Evolutionary conservation across 1,284 basidiomycete species (phyloP).

Genomic region (Phellopilus nigrolimitatus): DNA sequence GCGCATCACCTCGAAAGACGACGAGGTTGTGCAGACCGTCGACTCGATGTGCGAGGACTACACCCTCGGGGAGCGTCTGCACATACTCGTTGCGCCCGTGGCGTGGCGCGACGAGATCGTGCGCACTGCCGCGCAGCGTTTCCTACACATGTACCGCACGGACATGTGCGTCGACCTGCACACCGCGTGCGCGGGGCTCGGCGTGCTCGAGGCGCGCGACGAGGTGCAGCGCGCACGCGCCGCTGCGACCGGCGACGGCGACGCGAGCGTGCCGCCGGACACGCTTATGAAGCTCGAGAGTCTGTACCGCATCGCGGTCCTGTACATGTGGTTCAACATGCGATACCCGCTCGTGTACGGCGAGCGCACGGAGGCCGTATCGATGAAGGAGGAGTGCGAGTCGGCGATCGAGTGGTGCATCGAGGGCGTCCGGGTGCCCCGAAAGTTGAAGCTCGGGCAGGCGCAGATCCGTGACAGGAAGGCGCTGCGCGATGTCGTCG

Average conservation of each 20-base stretch:
- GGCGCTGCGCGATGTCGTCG: background rate
- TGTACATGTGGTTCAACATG: conserved; percentile 87
- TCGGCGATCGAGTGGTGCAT: conserved; percentile 64
- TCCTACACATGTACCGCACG: conserved; percentile 27
- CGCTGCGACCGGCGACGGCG: conserved; percentile 6
- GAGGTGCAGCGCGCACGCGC: conserved; percentile 20
- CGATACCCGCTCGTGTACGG: conserved; percentile 75
- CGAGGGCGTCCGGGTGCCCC: conserved; percentile 30
- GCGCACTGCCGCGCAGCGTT: conserved; percentile 22
- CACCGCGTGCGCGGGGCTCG: conserved; percentile 12
- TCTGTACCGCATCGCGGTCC: conserved; percentile 75
- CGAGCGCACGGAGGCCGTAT: conserved; percentile 46
- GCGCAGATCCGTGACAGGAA: background rate
- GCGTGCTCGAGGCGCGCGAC: conserved; percentile 22
- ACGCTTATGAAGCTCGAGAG: conserved; percentile 61
- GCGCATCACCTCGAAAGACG: conserved; percentile 15
- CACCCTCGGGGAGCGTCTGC: conserved; percentile 26
- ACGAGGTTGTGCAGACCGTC: conserved; percentile 23
- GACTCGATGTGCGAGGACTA: conserved; percentile 27
- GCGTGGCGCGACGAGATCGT: conserved; percentile 28
- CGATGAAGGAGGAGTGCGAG: conserved; percentile 66
- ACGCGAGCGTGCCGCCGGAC: conserved; percentile 21
- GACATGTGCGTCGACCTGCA: conserved; percentile 24
- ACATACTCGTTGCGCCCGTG: conserved; percentile 26
- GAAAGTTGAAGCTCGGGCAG: background rate